phyloP scores from a whole-genome alignment of 2,329 filamentous ascomycete species.

The Xenoacremonium recifei region DNA sequence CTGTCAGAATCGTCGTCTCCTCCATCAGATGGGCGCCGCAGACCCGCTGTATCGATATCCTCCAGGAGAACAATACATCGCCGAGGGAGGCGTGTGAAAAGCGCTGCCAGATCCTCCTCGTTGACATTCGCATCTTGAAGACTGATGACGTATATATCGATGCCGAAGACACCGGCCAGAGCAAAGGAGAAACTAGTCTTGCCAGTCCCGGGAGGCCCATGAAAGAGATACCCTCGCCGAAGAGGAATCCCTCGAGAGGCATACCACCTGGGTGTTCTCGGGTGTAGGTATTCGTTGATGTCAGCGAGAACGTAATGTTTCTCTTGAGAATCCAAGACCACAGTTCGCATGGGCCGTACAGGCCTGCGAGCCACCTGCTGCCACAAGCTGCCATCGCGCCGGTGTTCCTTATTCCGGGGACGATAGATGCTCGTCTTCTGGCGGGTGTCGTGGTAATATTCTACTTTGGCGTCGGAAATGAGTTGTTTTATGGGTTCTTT shows the following conservation, averaged over 20 bases:
- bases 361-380: constrained; percentile 60
- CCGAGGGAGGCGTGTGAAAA: constrained; percentile 61
- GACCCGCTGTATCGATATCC: constrained; percentile 66
- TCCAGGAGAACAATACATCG: constrained; percentile 66
- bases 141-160: constrained; percentile 64
- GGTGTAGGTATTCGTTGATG: constrained; percentile 76
- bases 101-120: constrained; percentile 57
- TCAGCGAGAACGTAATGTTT: constrained; percentile 68
- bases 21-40: constrained; percentile 42
- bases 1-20: constrained; percentile 17
- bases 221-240: constrained; percentile 73
- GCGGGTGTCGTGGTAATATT: constrained; percentile 51
- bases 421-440: constrained; percentile 59
- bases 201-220: constrained; percentile 72
- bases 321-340: constrained; percentile 67
- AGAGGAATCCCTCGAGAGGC: constrained; percentile 73
- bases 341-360: constrained; percentile 69
- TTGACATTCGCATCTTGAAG: constrained; percentile 57
- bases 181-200: constrained; percentile 69
- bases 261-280: constrained; percentile 70
- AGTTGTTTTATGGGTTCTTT: constrained; percentile 54
- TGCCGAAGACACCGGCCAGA: constrained; percentile 62
- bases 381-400: constrained; percentile 50
- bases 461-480: constrained; percentile 50
- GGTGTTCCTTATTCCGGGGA: constrained; percentile 44